Percentiles rank a stretch among this genome's conserved stretches.
Conservation (phyloP, 2,329 filamentous ascomycete species). For the Alternaria tenuissima region DNA sequence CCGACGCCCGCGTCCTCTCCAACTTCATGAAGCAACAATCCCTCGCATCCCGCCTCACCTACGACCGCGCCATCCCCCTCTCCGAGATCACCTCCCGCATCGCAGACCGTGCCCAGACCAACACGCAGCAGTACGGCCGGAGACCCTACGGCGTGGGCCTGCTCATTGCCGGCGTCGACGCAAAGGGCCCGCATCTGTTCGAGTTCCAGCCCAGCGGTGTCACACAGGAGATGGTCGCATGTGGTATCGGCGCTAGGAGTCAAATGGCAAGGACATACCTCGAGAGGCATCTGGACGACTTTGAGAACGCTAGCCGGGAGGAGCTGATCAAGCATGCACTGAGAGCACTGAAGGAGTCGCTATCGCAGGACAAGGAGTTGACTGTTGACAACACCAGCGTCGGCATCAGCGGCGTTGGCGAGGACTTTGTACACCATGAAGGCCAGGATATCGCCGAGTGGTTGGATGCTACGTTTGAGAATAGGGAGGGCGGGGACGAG, state of each 20-base stretch:
- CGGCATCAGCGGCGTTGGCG: slow-evolving; percentile 77
- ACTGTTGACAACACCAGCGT: slow-evolving; percentile 97
- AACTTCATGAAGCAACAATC: slow-evolving; percentile 99
- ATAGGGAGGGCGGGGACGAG: slow-evolving; percentile 49
- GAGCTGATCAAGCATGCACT: slow-evolving; percentile 91
- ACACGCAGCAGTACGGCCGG: slow-evolving; percentile 97
- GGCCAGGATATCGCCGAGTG: slow-evolving; percentile 85
- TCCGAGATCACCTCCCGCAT: slow-evolving; percentile 90
- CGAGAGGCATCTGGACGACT: slow-evolving; percentile 87
- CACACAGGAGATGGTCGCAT: slow-evolving; percentile 96
- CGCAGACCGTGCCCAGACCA: slow-evolving; percentile 94
- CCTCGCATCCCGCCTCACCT: slow-evolving; percentile 92
- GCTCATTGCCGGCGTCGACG: slow-evolving; percentile 91
- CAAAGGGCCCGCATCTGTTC: slow-evolving; percentile 92
- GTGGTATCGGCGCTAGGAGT: slow-evolving; percentile 92
- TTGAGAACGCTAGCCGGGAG: slow-evolving; percentile 78
- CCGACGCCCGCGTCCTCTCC: slow-evolving; percentile 96
- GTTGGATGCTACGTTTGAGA: slow-evolving; percentile 74
- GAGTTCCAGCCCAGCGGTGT: slow-evolving; percentile 97
- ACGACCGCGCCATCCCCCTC: slow-evolving; percentile 91
- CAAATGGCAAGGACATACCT: slow-evolving; percentile 99
- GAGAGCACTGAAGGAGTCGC: slow-evolving; percentile 89
- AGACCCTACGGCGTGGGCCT: slow-evolving; percentile 95
- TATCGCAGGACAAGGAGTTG: slow-evolving; percentile 96
- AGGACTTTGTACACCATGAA: slow-evolving; percentile 91